Conservation (phyloP, 805 yeast species). For the Hanseniaspora nectarophila region DNA sequence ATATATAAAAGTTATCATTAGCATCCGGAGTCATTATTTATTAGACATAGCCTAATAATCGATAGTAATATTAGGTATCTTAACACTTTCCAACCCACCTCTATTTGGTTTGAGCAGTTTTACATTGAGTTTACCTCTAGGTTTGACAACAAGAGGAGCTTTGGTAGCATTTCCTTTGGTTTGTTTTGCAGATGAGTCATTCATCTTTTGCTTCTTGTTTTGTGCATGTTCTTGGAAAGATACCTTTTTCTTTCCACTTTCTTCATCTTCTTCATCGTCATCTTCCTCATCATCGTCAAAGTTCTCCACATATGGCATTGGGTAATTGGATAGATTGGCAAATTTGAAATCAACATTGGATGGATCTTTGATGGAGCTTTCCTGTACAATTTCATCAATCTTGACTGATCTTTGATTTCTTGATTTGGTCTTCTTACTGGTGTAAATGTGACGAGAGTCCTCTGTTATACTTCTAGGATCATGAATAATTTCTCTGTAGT, state of each 20-base stretch:
- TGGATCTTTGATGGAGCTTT: conserved; percentile 8
- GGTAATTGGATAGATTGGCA: conserved; percentile 7
- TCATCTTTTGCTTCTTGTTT: conserved; percentile 4
- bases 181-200: conserved; percentile 5
- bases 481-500: conserved; percentile 10
- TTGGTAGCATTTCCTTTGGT: neutral
- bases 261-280: conserved; percentile 8
- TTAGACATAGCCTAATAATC: conserved; percentile 1
- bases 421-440: neutral
- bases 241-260: conserved; percentile 1
- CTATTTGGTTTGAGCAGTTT: conserved; percentile 12
- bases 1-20: neutral
- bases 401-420: conserved; percentile 13
- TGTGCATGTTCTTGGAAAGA: conserved; percentile 7
- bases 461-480: conserved; percentile 11
- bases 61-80: conserved; percentile 3
- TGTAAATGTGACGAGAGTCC: neutral
- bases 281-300: conserved; percentile 2
- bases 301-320: conserved; percentile 8
- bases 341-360: conserved; percentile 12
- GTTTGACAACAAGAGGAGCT: conserved; percentile 5
- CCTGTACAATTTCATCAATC: conserved; percentile 13
- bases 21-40: neutral
- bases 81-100: conserved; percentile 11
- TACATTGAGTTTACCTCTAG: conserved; percentile 7